Conservation (phyloP, 208 protist genomes). For the Zelonia costaricensis region DNA sequence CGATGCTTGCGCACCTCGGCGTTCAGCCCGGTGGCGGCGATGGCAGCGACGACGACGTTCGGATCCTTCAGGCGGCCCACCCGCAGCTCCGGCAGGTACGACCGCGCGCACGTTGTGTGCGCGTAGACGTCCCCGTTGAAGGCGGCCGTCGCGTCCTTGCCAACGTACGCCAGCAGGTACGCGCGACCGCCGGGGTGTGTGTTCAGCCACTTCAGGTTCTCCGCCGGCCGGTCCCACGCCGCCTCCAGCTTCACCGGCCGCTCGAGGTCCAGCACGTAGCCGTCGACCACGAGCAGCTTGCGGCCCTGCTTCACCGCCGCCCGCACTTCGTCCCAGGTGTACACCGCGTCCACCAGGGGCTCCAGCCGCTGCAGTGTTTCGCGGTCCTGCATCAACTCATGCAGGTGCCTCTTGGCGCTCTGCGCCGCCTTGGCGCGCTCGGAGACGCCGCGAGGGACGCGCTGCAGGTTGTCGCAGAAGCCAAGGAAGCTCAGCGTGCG, state of each 20-base stretch:
- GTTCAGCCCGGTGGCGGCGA: background rate
- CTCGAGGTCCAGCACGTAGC: constrained; percentile 64
- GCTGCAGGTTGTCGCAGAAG: constrained; percentile 61
- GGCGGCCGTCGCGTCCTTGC: constrained; percentile 74
- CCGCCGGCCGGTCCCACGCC: constrained; percentile 44
- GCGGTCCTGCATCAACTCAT: constrained; percentile 28
- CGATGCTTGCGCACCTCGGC: background rate
- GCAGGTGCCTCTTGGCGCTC: constrained; percentile 34
- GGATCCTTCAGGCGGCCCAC: constrained; percentile 42
- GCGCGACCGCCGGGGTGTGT: constrained; percentile 75
- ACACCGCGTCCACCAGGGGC: constrained; percentile 24
- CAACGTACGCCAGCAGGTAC: constrained; percentile 63
- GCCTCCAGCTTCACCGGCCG: constrained; percentile 45
- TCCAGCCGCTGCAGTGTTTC: constrained; percentile 41
- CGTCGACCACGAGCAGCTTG: constrained; percentile 64
- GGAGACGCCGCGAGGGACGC: constrained; percentile 47
- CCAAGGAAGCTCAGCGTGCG: constrained; percentile 39
- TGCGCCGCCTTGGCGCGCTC: constrained; percentile 23
- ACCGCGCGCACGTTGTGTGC: constrained; percentile 61
- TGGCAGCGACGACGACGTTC: background rate
- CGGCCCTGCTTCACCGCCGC: constrained; percentile 44
- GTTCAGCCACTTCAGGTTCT: constrained; percentile 60
- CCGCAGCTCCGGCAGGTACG: constrained; percentile 60
- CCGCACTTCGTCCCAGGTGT: constrained; percentile 62
- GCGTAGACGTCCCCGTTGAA: constrained; percentile 75